A percentile compares a stretch with the other conserved stretches of the same genome.
These are phyloP conservation scores for Boletus subluridellus DNA, from an alignment of 1,284 basidiomycete genomes.

Conservation along the genomic window DNA sequence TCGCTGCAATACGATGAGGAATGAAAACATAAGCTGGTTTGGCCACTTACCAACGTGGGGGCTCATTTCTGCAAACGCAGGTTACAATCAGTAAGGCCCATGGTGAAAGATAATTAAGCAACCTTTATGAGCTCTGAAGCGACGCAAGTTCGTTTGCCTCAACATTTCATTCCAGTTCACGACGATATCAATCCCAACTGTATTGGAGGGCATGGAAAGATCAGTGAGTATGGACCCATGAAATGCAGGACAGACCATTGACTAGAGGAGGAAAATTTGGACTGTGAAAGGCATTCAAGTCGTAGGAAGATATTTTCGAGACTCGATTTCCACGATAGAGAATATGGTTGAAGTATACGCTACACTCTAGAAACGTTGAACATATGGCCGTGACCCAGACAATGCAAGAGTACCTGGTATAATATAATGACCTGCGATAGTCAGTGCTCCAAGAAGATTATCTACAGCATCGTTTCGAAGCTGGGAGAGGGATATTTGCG, in stretches of 20 bases:
- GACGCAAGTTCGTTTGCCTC: conserved; percentile 68
- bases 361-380: conserved; percentile 55
- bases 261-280: conserved; percentile 85
- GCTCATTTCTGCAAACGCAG: conserved; percentile 57
- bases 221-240: not conserved
- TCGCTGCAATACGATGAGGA: conserved; percentile 45
- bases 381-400: not conserved
- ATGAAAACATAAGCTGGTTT: not conserved
- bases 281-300: conserved; percentile 82
- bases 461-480: conserved; percentile 88
- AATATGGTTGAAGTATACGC: conserved; percentile 85
- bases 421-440: conserved; percentile 84
- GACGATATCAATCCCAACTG: conserved; percentile 85
- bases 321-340: conserved; percentile 85
- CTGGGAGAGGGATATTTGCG: conserved; percentile 88
- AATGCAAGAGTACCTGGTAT: conserved; percentile 65
- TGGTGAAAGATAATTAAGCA: conserved; percentile 12
- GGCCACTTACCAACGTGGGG: conserved; percentile 64
- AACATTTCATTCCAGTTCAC: conserved; percentile 86
- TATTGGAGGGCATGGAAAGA: not conserved
- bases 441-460: conserved; percentile 83
- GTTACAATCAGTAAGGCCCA: conserved; percentile 9
- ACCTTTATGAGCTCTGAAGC: conserved; percentile 82
- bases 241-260: conserved; percentile 48
- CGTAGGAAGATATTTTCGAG: conserved; percentile 82